Percentiles rank a stretch among this genome's conserved stretches.
Conservation (phyloP, 352 stramenopile species). For the Globisporangium sylvaticum region DNA sequence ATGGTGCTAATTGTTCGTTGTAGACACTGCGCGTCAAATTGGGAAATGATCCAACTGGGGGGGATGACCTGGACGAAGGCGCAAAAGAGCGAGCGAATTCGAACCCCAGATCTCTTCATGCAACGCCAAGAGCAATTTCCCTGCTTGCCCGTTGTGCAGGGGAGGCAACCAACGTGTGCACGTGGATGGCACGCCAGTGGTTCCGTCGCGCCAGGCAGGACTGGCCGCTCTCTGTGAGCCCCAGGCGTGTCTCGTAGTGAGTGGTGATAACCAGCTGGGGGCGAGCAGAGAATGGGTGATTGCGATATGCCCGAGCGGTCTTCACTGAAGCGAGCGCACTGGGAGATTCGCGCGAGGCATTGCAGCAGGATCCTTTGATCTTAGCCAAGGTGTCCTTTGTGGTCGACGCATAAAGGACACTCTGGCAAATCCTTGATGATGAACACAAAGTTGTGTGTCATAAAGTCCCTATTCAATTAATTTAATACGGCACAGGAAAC, state of each 20-base stretch:
- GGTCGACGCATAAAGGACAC: constrained; percentile 1
- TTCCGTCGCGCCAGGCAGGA: neutral
- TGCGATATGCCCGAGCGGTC: neutral
- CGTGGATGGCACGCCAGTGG: constrained; percentile 6
- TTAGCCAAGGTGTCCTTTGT: neutral
- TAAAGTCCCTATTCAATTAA: neutral
- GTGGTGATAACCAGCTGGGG: constrained; percentile 7
- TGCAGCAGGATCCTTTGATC: neutral
- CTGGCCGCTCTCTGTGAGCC: constrained; percentile 5
- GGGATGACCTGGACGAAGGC: neutral
- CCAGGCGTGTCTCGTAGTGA: constrained; percentile 9
- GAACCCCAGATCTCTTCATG: neutral
- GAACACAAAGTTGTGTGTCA: neutral
- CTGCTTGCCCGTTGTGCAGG: neutral
- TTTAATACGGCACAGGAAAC: neutral
- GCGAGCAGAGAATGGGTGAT: neutral
- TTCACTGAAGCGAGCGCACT: neutral
- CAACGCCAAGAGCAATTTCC: neutral
- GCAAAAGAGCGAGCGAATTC: neutral
- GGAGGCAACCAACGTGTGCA: constrained; percentile 7
- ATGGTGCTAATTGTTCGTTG: neutral
- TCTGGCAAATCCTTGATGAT: neutral
- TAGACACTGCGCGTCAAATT: neutral
- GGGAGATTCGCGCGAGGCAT: neutral
- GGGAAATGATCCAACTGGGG: constrained; percentile 1